Base-by-base conservation (phyloP, 148 eudicot species). In the Rhododendron ovatum region DNA sequence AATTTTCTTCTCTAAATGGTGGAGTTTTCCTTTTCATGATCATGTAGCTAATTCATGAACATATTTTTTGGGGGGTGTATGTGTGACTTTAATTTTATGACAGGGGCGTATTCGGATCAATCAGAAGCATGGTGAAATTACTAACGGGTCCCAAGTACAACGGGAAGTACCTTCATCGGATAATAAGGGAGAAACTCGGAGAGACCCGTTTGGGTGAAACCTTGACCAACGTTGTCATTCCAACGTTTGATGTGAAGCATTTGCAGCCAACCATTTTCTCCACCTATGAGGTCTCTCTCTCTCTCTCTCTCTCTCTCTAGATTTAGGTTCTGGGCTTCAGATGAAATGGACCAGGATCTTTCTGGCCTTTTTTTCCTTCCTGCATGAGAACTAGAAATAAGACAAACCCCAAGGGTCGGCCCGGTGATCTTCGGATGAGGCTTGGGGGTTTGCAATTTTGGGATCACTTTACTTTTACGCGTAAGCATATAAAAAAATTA, bases 191-290 rank as follows among this genome's bases (percentile, higher is more conserved):
- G 26, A 55, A 39, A 57, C 71, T 82, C 1, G 88, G 88, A 53
- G 73, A 87, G 1, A 48, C 10, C 20, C 55, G 51, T 53, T 63
- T 87, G 69, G 65, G 51, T 79, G 67, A 82, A 50, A 81, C 88
- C 7, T 67, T 87, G 78, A 83, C 88, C 63, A 83, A 87, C 18
- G 43, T 83, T 83, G 83, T 80, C 15, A 83, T 87, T 30, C 88
- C 88, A 5, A 78, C 83, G 3, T 83, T 83, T n/a, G 86, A 83
- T 78, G 84, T 83, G 8, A 83, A 83, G 83, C 28, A 78, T 30
- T 51, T 87, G 59, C 83, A 87, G 37, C 88, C 88, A 18, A 78
- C 83, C 43, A 83, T 87, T 47, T 83, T 83, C 69, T 87, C 86
- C 51, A 77, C 85, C 48, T 87, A 61, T 37, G 83, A 87, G 86